Evolutionary conservation across 2,329 filamentous ascomycete species (phyloP).

Genomic region (Neonectria faginata): DNA sequence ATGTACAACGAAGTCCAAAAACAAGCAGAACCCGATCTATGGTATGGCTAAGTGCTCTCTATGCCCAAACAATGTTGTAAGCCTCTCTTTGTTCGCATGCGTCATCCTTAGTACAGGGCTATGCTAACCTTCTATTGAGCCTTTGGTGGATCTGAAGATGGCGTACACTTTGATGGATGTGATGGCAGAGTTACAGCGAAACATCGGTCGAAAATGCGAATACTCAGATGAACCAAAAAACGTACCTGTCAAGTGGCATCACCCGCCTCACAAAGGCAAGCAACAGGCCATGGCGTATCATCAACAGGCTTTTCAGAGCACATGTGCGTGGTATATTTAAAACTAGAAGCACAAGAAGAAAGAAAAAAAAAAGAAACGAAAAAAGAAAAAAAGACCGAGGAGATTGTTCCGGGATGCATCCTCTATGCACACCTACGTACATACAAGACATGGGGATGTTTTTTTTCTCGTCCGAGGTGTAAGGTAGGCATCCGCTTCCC

Average conservation of each 20-base stretch:
- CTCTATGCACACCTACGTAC: slow-evolving; percentile 9
- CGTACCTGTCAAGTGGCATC: neutral
- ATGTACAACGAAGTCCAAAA: neutral
- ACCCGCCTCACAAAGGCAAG: neutral
- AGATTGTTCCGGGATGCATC: slow-evolving; percentile 1
- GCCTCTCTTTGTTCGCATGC: slow-evolving; percentile 62
- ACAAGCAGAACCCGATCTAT: neutral
- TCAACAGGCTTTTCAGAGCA: neutral
- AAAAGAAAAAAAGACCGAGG: slow-evolving; percentile 1
- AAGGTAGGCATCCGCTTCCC: slow-evolving; percentile 2
- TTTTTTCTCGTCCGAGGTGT: neutral
- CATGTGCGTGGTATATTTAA: slow-evolving; percentile 19
- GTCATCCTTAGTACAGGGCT: slow-evolving; percentile 94
- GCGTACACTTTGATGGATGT: neutral
- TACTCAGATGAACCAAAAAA: neutral
- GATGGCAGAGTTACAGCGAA: neutral
- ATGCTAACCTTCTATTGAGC: slow-evolving; percentile 67
- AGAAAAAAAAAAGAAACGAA: slow-evolving; percentile 6
- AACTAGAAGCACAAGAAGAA: slow-evolving; percentile 8
- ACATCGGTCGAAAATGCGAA: neutral
- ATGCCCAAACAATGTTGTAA: neutral
- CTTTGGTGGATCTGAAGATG: too few relatives aligned
- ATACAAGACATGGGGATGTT: slow-evolving; percentile 18
- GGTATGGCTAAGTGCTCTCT: neutral
- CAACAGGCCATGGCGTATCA: slow-evolving; percentile 20